These are phyloP conservation scores for Oldenlandia corymbosa DNA, from an alignment of 257 asterid genomes.

Conservation along the genomic window DNA sequence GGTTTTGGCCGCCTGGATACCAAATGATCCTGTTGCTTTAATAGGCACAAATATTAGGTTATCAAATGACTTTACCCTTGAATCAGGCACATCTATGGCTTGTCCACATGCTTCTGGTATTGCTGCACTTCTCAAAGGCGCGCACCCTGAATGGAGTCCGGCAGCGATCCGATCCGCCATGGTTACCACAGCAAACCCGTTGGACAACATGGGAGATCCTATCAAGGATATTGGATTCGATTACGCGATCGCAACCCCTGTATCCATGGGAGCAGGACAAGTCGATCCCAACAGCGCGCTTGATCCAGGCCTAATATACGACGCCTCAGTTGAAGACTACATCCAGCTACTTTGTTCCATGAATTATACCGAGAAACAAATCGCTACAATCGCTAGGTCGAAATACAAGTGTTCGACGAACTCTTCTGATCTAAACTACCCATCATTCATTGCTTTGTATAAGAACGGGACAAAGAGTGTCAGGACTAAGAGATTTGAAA, in stretches of 20 bases:
- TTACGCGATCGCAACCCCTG: constrained; percentile 26
- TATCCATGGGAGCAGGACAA: constrained; percentile 42
- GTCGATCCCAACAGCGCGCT: constrained; percentile 43
- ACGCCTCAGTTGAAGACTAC: constrained; percentile 29
- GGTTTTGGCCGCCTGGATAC: constrained; percentile 35
- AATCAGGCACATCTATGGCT: constrained; percentile 42
- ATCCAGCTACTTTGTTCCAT: constrained; percentile 33
- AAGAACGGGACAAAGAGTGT: background rate
- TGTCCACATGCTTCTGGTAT: constrained; percentile 41
- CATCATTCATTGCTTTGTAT: constrained; percentile 33
- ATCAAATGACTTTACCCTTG: constrained; percentile 11
- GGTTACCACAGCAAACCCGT: constrained; percentile 36
- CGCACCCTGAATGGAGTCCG: constrained; percentile 40
- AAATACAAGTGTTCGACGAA: constrained; percentile 23
- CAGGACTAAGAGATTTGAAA: constrained; percentile 15
- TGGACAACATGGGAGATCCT: constrained; percentile 23
- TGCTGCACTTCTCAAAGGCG: constrained; percentile 40
- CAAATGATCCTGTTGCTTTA: background rate
- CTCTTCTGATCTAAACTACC: constrained; percentile 37
- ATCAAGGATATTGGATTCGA: constrained; percentile 17
- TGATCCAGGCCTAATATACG: constrained; percentile 43
- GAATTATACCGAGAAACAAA: constrained; percentile 32
- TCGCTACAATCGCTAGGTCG: constrained; percentile 24
- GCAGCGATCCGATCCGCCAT: constrained; percentile 40
- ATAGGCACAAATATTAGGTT: constrained; percentile 6